A percentile compares a stretch with the other conserved stretches of the same genome.
Evolutionary conservation across 169 alveolate species (phyloP).

Genomic region (Cryptosporidium parvum): DNA sequence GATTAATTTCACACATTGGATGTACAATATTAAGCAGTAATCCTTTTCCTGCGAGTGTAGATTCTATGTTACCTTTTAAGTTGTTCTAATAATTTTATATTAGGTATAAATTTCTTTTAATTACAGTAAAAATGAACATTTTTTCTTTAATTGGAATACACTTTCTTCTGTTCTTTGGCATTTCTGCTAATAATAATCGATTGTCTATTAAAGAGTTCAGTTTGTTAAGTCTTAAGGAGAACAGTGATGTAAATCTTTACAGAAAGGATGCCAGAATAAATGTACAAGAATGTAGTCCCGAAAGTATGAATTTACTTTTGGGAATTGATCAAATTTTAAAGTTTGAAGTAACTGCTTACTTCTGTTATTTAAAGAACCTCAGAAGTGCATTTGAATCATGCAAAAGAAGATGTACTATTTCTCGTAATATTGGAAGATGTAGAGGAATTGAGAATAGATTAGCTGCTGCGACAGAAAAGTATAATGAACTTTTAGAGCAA

Average conservation of each 20-base stretch:
- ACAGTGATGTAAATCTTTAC: neutral
- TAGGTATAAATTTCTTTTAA: neutral
- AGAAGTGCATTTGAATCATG: neutral
- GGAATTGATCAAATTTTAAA: neutral
- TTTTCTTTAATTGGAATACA: neutral
- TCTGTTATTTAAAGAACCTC: neutral
- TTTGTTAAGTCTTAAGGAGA: neutral
- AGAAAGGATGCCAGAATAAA: neutral
- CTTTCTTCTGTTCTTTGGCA: neutral
- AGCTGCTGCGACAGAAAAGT: too few species aligned
- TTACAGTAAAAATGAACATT: neutral
- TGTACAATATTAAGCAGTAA: neutral
- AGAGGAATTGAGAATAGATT: neutral
- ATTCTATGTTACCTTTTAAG: neutral
- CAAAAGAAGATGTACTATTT: neutral
- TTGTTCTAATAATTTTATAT: neutral
- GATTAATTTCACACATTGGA: neutral
- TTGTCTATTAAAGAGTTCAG: neutral
- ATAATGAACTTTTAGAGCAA: neutral
- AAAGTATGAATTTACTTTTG: neutral
- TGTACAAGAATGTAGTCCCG: constrained; percentile 9
- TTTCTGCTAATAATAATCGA: neutral
- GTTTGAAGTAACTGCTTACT: neutral
- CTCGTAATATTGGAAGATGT: constrained; percentile 10
- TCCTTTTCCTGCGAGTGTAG: neutral